These are phyloP conservation scores for Dichotomopilus funicola DNA, from an alignment of 2,329 filamentous ascomycete genomes.

Conservation along the genomic window DNA sequence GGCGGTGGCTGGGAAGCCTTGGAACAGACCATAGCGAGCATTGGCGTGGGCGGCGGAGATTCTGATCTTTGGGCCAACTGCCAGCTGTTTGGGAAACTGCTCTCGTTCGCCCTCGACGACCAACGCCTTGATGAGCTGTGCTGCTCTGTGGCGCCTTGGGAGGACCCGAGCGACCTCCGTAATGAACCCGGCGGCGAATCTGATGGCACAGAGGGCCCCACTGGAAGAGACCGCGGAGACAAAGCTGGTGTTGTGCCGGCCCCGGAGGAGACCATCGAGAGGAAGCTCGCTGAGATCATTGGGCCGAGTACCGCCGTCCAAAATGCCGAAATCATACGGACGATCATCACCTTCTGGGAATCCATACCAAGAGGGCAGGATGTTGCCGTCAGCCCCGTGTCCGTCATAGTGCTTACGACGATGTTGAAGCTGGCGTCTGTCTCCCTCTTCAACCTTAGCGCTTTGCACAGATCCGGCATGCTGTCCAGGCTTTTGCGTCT, in stretches of 20 bases:
- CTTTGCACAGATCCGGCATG: conserved; percentile 66
- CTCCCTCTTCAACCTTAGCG: conserved; percentile 63
- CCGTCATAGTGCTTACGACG: conserved; percentile 59
- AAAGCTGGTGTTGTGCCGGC: conserved; percentile 6
- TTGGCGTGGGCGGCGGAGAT: conserved; percentile 58
- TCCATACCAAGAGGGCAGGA: conserved; percentile 47
- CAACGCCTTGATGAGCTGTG: conserved; percentile 67
- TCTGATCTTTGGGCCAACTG: conserved; percentile 61
- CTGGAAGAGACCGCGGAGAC: background rate
- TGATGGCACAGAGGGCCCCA: background rate
- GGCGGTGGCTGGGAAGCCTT: conserved; percentile 73
- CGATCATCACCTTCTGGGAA: conserved; percentile 58
- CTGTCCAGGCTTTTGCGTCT: conserved; percentile 59
- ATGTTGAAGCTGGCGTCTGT: conserved; percentile 51
- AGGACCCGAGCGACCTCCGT: background rate
- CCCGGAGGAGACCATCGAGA: conserved; percentile 27
- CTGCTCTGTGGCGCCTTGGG: conserved; percentile 36
- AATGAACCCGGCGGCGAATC: background rate
- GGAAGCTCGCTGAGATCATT: conserved; percentile 43
- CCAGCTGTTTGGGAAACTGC: conserved; percentile 74
- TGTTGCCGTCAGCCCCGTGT: conserved; percentile 43
- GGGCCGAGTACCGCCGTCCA: conserved; percentile 46
- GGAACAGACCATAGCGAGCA: conserved; percentile 64
- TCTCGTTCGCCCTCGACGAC: conserved; percentile 76
- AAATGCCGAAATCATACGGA: conserved; percentile 57